Base-by-base conservation (phyloP, 305 asterid genomes). In the Fraxinus xanthoxyloides region DNA sequence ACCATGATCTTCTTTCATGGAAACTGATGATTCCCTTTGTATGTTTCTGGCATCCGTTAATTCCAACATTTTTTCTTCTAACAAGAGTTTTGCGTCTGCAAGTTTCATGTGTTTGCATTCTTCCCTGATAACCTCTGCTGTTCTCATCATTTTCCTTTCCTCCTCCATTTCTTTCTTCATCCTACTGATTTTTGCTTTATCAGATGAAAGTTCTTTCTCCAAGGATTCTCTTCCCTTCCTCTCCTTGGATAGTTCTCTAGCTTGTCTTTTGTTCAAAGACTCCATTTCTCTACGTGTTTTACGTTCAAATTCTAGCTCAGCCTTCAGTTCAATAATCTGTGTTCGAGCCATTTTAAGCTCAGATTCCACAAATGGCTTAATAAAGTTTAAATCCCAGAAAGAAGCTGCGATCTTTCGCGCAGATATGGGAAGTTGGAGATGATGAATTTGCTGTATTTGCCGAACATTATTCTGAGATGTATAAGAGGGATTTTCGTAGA, bases 91-190 rank as follows among this genome's bases (percentile, higher is more conserved):
- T 0, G 98, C 97, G 48, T 92, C 98, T 0, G 87, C 81, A 0
- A 94, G 97, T 83, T 94, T 94, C 98, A 94, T 94, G 43, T 92
- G 94, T 30, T 93, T 92, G 5, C 97, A 86, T 40, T 94, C 98
- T 36, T 94, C 98, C 43, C 98, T 87, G 70, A 93, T 80, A 8
- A 92, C 90, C 87, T 94, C 97, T 0, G 95, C 92, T 26, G 89
- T 86, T 0, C 95, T 90, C 40, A 94, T 63, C 98, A 94, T 94
- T 82, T 87, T 88, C 73, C 97, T 85, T 82, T 94, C 98, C 1
- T 92, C 90, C 63, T 89, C 95, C 28, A 93, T 89, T 17, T 91
- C 97, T 34, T 74, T 88, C 85, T 79, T 88, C 88, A 94, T 85
- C 54, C 87, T 78, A 5, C 32, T 40, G 5, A 88, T 81, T 83